Evolutionary conservation across 2,329 filamentous ascomycete genomes (phyloP), one percentile per base, ranked within the genome.

Genomic region (Didymella glomerata): DNA sequence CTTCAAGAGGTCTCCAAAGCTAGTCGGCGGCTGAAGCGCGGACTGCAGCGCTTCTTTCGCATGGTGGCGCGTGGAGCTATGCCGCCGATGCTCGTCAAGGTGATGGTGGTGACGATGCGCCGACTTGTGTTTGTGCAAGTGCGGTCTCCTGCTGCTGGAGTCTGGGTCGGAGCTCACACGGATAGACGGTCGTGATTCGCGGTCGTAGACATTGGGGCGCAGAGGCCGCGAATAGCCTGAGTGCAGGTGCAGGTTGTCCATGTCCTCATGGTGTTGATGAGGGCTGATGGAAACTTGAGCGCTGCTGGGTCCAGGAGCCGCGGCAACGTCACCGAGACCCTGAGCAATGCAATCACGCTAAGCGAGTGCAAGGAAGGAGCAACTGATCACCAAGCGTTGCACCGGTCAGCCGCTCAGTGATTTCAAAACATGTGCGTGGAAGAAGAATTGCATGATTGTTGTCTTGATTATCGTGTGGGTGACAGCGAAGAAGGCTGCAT

Each of bases 41-140:
- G 79, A 81, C 60, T 81, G 78, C 28, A 80, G 77, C 1, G 75
- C 76, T 59, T 80, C 78, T 63, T 78, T 81, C 13, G 69, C 68
- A 57, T 81, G 71, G 38, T 75, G 72, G 13, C 58, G 66, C 10
- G 56, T 54, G 36, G 72, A 73, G 58, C 68, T 65, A 52, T 73
- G 71, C 24, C 67, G 66, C 46, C 72, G 67, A 24, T 72, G 69
- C 51, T 72, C 66, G 27, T 67, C 62, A 45, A 67, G 62, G 32
- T 65, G 63, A 52, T 67, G 63, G 52, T 71, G 69, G 46, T 74
- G 67, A 48, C 69, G 65, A 28, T 72, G 72, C 52, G 48, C 44
- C n/a, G 68, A 66, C 63, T 68, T 71, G 57, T 68, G 71, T 44
- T 68, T 64, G 11, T 66, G 51, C 24, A 54, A 34, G 38, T 59